Evolutionary conservation across 1,139 yeast genomes (phyloP).

Genomic region (Pneumocystis wakefieldiae): DNA sequence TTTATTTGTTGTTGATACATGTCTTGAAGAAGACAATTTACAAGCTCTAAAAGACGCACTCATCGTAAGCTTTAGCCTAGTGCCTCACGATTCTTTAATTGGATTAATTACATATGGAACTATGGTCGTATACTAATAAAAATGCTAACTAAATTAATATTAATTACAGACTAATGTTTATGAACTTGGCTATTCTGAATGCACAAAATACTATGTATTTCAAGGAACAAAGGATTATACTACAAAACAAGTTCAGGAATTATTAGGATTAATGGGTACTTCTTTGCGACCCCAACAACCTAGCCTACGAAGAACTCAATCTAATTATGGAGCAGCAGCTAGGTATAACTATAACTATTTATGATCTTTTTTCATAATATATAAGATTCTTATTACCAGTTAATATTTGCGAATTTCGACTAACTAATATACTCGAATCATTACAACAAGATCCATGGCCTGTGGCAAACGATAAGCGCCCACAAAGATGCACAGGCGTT

Average conservation of each 20-base stretch:
- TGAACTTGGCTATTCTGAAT: constrained; percentile 66
- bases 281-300: constrained; percentile 25
- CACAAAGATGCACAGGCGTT: constrained; percentile 85
- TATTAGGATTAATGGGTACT: constrained; percentile 41
- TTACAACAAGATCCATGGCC: constrained; percentile 85
- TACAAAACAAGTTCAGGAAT: constrained; percentile 56
- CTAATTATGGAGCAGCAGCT: constrained; percentile 15
- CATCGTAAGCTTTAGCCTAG: constrained; percentile 60
- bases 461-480: constrained; percentile 72
- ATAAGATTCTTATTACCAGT: constrained; percentile 74
- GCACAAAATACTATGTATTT: constrained; percentile 73
- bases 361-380: constrained; percentile 26
- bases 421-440: constrained; percentile 66
- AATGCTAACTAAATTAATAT: not conserved
- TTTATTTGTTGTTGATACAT: constrained; percentile 76
- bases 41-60: constrained; percentile 78
- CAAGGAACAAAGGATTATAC: constrained; percentile 85
- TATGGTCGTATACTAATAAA: constrained; percentile 26
- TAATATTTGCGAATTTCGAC: constrained; percentile 73
- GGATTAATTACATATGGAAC: constrained; percentile 91
- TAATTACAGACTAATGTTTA: constrained; percentile 55
- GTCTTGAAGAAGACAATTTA: constrained; percentile 88
- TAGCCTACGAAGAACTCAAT: constrained; percentile 20
- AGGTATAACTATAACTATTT: constrained; percentile 4
- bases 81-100: constrained; percentile 86